Evolutionary conservation across 371 early-diverging fungal species (phyloP), one percentile per base, ranked within the genome.

Genomic region (Syncephalastrum sp.): DNA sequence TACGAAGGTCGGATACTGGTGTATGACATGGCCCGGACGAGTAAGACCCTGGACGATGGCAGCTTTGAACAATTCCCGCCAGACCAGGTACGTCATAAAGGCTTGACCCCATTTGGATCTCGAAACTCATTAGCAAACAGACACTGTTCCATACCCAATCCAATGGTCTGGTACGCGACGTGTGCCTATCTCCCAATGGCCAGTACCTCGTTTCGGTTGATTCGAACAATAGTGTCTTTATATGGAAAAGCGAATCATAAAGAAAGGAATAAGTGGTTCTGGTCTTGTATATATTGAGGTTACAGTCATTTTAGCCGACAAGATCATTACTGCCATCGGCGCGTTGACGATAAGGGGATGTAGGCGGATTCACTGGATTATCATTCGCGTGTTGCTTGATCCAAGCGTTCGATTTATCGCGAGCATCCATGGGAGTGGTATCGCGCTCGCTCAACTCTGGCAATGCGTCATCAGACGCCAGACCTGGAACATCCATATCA

Each of bases 1-100:
- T 74, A 74, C 52, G 68, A 70, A 25, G 80, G 80, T 1, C 64
- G 68, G 10, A 66, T 79, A 3, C 69, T 47, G 13, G 56, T 79
- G 5, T 76, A 64, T 50, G 53, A 79, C 56, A 55, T 79, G 17
- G 67, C 70, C n/a, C 48, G 42, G 38, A 47, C 42, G 17, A 79
- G 79, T 46, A 57, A 56, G 56, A 66, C 67, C 5, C 46, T 76
- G 23, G 52, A 61, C 10, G 73, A 74, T 57, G 54, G 55, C 5
- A 74, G 69, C 29, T 63, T 68, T 49, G 77, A 74, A 27, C 49
- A 56, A 16, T 64, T 68, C 23, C 27, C 50, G 17, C 66, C 75
- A 12, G 53, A 47, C 7, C 63, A 56, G 57, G 78, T 74, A 19
- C 5, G 17, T 1, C 23, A 5, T 33, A 24, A 0, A 43, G 13